These are phyloP conservation scores for Calonectria naviculata DNA, from an alignment of 2,329 filamentous ascomycete genomes.

Conservation along the genomic window DNA sequence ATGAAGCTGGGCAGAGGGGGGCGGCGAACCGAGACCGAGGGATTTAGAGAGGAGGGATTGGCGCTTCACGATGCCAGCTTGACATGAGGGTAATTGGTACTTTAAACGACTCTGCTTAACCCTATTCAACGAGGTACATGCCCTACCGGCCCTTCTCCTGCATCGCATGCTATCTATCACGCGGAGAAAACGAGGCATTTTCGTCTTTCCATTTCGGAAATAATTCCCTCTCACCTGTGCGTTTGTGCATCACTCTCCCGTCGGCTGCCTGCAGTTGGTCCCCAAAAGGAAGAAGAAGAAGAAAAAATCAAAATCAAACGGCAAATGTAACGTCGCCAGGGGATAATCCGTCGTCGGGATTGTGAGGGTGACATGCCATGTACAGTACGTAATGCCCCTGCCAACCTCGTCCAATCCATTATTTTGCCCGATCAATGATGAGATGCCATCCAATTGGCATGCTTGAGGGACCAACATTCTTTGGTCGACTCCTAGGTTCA, in stretches of 20 bases:
- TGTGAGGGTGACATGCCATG: constrained; percentile 10
- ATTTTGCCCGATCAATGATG: neutral
- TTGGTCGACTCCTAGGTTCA: neutral
- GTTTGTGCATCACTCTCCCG: neutral
- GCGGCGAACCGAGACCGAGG: constrained; percentile 8
- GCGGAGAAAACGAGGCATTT: constrained; percentile 18
- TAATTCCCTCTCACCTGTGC: constrained; percentile 1
- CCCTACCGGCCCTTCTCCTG: neutral
- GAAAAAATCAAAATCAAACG: neutral
- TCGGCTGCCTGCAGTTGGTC: neutral
- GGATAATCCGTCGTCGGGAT: constrained; percentile 12
- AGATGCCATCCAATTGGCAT: neutral
- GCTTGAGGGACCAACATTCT: neutral
- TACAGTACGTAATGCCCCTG: constrained; percentile 15
- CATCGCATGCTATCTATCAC: neutral
- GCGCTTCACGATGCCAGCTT: neutral
- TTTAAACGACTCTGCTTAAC: neutral
- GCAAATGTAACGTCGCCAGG: constrained; percentile 19
- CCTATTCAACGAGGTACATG: neutral
- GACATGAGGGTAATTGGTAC: neutral
- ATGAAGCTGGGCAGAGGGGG: neutral
- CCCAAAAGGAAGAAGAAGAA: neutral
- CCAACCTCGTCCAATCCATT: neutral
- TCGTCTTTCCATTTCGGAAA: neutral
- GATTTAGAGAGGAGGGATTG: neutral